phyloP scores from a whole-genome alignment of 345 rosid genomes.

The Adansonia digitata region DNA sequence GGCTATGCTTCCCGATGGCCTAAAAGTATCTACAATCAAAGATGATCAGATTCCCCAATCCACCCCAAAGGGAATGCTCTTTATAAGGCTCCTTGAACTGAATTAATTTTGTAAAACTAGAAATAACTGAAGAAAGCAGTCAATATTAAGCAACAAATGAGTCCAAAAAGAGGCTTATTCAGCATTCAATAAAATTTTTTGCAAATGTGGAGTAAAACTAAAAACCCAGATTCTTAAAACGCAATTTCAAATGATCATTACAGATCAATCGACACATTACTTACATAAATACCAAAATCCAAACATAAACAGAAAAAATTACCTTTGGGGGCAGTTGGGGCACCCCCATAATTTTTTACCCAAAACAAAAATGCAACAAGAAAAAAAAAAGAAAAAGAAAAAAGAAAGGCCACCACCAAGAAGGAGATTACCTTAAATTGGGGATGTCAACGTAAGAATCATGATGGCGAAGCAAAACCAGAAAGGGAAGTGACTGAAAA shows the following conservation, averaged over 20 bases:
- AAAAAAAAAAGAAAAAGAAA: not conserved
- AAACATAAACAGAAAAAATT: not conserved
- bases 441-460: not conserved
- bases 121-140: not conserved
- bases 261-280: constrained; percentile 7
- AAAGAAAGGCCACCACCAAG: no score
- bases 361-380: not conserved
- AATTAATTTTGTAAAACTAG: not conserved
- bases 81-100: not conserved
- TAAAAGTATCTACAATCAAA: not conserved
- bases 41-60: not conserved
- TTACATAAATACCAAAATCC: not conserved
- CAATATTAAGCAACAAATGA: not conserved
- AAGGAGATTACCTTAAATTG: constrained; percentile 2
- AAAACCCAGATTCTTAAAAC: constrained; percentile 1
- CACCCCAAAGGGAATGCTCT: not conserved
- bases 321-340: not conserved
- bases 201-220: not conserved
- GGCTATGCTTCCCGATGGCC: not conserved
- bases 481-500: not conserved
- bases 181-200: not conserved
- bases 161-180: not conserved
- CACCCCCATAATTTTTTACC: not conserved
- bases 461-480: not conserved
- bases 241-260: not conserved